Base-by-base conservation (phyloP, 179 eudicot genomes). In the Actinidia arguta region DNA sequence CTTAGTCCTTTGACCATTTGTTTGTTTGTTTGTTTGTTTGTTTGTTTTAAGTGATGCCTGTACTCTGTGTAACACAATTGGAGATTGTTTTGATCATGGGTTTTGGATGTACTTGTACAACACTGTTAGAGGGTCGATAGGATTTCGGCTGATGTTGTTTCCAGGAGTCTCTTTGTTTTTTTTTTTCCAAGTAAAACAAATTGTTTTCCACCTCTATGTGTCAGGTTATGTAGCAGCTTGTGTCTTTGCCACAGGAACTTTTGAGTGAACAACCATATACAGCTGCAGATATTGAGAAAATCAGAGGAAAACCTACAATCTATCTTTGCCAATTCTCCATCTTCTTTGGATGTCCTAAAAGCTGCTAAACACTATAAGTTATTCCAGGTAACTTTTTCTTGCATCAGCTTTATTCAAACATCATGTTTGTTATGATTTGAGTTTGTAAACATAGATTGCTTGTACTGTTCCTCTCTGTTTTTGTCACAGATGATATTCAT, bases 251-350 rank as follows among this genome's bases (percentile, higher is more conserved):
- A 12, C 89, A 97, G 99, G 98, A 97, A 75, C 84, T 87, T 81
- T 83, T 97, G 83, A 93, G 86, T 73, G 94, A 92, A 83, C 98
- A 97, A 83, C 92, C 99, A 42, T 97, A 92, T 84, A 90, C 92
- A 52, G 86, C 94, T 81, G 90, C 84, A 88, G 98, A 92, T 75
- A 93, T 97, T 84, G 98, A 95, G 90, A 82, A 88, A 67, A 88
- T 92, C 51, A 90, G 88, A 85, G 59, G 90, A 92, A 86, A 89
- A 88, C 76, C 80, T 97, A 71, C 75, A 55, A 48, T 84, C 87
- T 36, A 83, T 97, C 58, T 94, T 97, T 87, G 88, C 94, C 72
- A 67, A 92, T 84, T 97, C 99, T 61, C 92, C 95, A 48, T 82
- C 91, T 76, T 95, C 99, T 51, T 83, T 97, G 89, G 93, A 93